Conservation (phyloP, 352 stramenopile genomes). For the Globisporangium acanthophoron region DNA sequence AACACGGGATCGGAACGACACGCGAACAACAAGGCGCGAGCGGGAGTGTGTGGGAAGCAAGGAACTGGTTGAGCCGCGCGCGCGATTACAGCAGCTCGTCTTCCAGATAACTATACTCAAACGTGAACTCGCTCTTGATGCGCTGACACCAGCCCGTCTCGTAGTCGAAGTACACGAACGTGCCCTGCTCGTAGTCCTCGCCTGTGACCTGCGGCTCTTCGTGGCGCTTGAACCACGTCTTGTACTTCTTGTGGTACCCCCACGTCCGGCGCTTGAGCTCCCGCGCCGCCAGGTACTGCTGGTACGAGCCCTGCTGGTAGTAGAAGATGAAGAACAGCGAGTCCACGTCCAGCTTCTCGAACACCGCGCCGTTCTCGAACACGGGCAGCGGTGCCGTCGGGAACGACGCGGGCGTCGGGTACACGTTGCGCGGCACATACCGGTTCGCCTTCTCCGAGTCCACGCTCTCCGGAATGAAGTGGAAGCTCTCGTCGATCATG, state of each 20-base stretch:
- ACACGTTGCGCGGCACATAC: constrained; percentile 95
- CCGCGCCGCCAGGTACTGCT: constrained; percentile 97
- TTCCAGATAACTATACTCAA: constrained; percentile 98
- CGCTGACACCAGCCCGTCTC: constrained; percentile 98
- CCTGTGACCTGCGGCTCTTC: constrained; percentile 95
- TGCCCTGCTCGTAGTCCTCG: constrained; percentile 99
- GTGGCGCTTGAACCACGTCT: constrained; percentile 99
- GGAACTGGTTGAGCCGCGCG: not conserved
- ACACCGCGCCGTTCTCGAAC: constrained; percentile 93
- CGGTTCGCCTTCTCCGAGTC: constrained; percentile 89
- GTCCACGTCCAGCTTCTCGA: constrained; percentile 98
- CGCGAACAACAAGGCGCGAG: not conserved
- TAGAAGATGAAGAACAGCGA: constrained; percentile 99
- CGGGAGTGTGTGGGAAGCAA: not conserved
- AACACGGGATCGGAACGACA: too few relatives aligned
- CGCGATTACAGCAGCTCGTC: constrained; percentile 64
- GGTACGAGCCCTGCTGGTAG: constrained; percentile 98
- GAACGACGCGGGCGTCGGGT: constrained; percentile 89
- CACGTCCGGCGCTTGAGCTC: constrained; percentile 98
- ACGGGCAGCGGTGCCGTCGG: constrained; percentile 84
- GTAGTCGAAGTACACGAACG: constrained; percentile 99
- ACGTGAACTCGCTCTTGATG: constrained; percentile 99
- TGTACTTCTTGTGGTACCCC: constrained; percentile 99
- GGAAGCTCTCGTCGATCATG: constrained; percentile 87
- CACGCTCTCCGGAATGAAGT: constrained; percentile 84